These are phyloP conservation scores for Boletus semigastroideus DNA, from an alignment of 1,284 basidiomycete species.

Conservation along the genomic window DNA sequence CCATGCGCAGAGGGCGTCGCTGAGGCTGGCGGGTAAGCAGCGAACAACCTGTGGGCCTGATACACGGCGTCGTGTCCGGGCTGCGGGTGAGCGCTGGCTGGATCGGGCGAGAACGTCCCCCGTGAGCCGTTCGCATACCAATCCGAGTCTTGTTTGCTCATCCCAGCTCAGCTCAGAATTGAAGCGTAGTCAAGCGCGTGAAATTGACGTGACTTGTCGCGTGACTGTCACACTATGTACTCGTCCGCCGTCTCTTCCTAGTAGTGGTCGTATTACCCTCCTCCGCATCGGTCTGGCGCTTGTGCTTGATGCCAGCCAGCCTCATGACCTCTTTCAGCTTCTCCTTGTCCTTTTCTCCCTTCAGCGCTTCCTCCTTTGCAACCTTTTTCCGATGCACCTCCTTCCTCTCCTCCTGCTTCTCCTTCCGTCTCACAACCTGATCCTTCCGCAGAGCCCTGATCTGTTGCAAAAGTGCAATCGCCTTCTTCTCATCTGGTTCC, in stretches of 20 bases:
- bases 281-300: constrained; percentile 59
- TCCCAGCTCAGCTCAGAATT: constrained; percentile 10
- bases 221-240: constrained; percentile 26
- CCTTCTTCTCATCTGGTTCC: constrained; percentile 93
- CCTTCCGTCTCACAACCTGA: constrained; percentile 73
- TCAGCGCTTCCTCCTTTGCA: constrained; percentile 67
- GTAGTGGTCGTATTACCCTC: constrained; percentile 41
- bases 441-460: constrained; percentile 91
- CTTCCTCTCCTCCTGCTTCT: constrained; percentile 79
- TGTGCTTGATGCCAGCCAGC: constrained; percentile 70
- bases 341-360: constrained; percentile 74
- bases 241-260: constrained; percentile 51
- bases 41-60: constrained; percentile 60
- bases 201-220: constrained; percentile 15
- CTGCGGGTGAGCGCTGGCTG: constrained; percentile 4
- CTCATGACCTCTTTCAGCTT: constrained; percentile 80
- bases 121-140: constrained; percentile 28
- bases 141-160: constrained; percentile 22
- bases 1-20: constrained; percentile 69
- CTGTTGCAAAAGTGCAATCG: constrained; percentile 92
- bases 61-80: constrained; percentile 44
- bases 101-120: constrained; percentile 16
- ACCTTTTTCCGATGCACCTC: constrained; percentile 65
- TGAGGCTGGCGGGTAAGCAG: constrained; percentile 66
- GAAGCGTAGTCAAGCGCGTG: background rate